Evolutionary conservation across 2,329 filamentous ascomycete species (phyloP).

Genomic region (Juglanconis sp.): DNA sequence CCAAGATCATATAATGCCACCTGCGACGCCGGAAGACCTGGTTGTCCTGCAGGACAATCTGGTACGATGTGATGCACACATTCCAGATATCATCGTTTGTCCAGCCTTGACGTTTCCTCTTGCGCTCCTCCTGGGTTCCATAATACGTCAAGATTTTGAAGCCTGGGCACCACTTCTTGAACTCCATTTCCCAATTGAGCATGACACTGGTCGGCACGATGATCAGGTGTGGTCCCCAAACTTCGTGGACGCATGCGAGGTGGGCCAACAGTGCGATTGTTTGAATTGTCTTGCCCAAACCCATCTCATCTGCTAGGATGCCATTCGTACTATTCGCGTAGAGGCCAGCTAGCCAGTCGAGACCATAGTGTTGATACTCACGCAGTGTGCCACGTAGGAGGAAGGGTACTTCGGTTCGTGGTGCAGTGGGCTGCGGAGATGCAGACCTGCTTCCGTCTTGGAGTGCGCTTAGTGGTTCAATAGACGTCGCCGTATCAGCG

Average conservation of each 20-base stretch:
- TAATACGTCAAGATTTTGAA: conserved; percentile 99
- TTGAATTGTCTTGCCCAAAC: conserved; percentile 95
- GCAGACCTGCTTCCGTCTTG: conserved; percentile 30
- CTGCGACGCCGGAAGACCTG: conserved; percentile 86
- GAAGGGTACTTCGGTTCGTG: conserved; percentile 73
- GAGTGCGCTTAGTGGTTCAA: conserved; percentile 32
- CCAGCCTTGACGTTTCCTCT: conserved; percentile 88
- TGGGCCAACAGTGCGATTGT: conserved; percentile 93
- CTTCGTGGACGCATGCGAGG: conserved; percentile 80
- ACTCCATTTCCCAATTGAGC: conserved; percentile 99
- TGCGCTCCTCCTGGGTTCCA: conserved; percentile 87
- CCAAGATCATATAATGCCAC: conserved; percentile 98
- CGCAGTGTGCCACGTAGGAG: conserved; percentile 83
- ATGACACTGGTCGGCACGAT: conserved; percentile 98
- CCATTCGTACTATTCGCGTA: conserved; percentile 93
- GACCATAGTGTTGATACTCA: conserved; percentile 94
- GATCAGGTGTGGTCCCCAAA: conserved; percentile 95
- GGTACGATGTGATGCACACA: conserved; percentile 96
- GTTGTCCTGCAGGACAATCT: conserved; percentile 90
- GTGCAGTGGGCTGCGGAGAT: conserved; percentile 32
- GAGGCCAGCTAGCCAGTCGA: conserved; percentile 93
- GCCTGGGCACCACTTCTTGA: conserved; percentile 97
- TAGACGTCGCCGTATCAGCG: conserved; percentile 39
- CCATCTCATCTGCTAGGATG: conserved; percentile 97
- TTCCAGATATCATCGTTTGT: conserved; percentile 92